Conservation (phyloP, 148 eudicot genomes). For the Fagopyrum homotropicum region DNA sequence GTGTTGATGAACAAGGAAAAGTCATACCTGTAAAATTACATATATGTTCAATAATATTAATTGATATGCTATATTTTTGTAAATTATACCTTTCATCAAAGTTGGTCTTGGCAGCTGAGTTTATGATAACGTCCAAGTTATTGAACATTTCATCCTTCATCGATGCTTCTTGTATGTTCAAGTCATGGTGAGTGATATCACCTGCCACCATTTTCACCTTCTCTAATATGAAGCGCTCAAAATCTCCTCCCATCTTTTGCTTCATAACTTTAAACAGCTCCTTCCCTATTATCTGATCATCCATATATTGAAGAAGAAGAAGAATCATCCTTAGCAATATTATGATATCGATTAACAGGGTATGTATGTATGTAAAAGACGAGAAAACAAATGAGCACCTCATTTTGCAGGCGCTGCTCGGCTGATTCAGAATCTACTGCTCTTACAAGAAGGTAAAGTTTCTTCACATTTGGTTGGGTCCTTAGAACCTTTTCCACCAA, state of each 20-base stretch:
- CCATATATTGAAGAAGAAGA: too few relatives aligned
- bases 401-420: constrained; percentile 48
- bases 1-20: constrained; percentile 39
- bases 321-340: background rate
- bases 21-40: constrained; percentile 28
- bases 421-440: constrained; percentile 53
- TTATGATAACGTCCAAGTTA: constrained; percentile 21
- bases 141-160: constrained; percentile 26
- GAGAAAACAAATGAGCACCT: constrained; percentile 30
- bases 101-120: constrained; percentile 25
- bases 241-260: constrained; percentile 24
- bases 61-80: background rate
- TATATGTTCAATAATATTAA: background rate
- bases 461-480: constrained; percentile 76
- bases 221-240: constrained; percentile 22
- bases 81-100: constrained; percentile 46
- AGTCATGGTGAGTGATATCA: constrained; percentile 31
- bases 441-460: constrained; percentile 62
- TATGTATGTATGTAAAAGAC: background rate
- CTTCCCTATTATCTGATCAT: constrained; percentile 32
- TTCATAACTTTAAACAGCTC: constrained; percentile 39
- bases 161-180: constrained; percentile 33
- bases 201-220: constrained; percentile 42
- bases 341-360: background rate
- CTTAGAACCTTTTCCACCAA: constrained; percentile 68